Conservation (phyloP, 345 rosid genomes). For the Toxicodendron radicans region DNA sequence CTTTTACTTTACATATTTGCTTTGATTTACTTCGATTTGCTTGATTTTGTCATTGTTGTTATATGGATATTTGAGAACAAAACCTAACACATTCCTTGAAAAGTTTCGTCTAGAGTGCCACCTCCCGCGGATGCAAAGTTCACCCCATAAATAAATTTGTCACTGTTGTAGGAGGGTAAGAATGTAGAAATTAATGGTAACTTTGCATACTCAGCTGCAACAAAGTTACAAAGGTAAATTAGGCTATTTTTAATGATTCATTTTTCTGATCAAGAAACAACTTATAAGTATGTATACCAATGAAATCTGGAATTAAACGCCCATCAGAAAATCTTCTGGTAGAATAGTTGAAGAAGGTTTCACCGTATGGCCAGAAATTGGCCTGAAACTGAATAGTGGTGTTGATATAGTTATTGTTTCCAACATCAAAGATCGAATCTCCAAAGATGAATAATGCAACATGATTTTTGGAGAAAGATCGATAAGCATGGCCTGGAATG, state of each 20-base stretch:
- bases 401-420: slow-evolving; percentile 45
- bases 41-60: no score
- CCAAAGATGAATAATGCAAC: slow-evolving; percentile 44
- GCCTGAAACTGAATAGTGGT: slow-evolving; percentile 29
- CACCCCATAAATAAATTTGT: slow-evolving; percentile 33
- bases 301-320: slow-evolving; percentile 45
- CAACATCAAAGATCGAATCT: slow-evolving; percentile 48
- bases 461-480: slow-evolving; percentile 15
- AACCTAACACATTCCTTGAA: slow-evolving; percentile 36
- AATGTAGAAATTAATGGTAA: slow-evolving; percentile 49
- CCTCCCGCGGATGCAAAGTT: slow-evolving; percentile 58
- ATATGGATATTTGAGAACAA: no score
- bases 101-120: slow-evolving; percentile 44
- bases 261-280: neutral
- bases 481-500: neutral
- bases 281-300: slow-evolving; percentile 21
- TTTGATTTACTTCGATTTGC: no score
- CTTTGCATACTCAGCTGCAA: slow-evolving; percentile 43
- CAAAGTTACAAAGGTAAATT: neutral
- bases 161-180: slow-evolving; percentile 31
- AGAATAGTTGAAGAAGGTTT: slow-evolving; percentile 38
- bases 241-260: neutral
- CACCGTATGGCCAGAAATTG: slow-evolving; percentile 44
- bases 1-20: no score
- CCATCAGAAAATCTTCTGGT: slow-evolving; percentile 49